Conservation (phyloP, 2,329 filamentous ascomycete species). For the Neonectria faginata region DNA sequence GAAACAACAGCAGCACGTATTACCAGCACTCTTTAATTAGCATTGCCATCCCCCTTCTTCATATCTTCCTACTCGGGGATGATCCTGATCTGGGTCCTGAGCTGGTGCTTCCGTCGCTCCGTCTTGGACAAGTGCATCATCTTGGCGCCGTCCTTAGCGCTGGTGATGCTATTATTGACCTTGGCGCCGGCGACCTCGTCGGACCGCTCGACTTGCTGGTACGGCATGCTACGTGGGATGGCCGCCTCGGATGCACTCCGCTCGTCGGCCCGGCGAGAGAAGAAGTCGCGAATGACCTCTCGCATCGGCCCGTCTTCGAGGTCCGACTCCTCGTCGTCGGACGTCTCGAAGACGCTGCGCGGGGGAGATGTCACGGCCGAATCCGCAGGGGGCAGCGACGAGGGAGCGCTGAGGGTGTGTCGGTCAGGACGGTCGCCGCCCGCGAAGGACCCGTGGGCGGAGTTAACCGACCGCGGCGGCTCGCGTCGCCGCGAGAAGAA, state of each 20-base stretch:
- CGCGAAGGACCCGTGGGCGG: constrained; percentile 29
- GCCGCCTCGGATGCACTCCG: constrained; percentile 32
- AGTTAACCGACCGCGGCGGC: constrained; percentile 30
- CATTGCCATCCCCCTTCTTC: constrained; percentile 5
- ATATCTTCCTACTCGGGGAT: constrained; percentile 44
- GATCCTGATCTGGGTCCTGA: constrained; percentile 53
- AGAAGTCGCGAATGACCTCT: constrained; percentile 40
- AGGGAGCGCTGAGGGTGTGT: constrained; percentile 31
- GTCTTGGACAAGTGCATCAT: constrained; percentile 31
- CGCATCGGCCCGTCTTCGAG: constrained; percentile 36
- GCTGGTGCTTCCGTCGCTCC: constrained; percentile 51
- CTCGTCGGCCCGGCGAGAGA: constrained; percentile 40
- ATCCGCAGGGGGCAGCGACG: constrained; percentile 27
- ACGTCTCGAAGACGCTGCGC: constrained; percentile 51
- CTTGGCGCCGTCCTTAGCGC: constrained; percentile 2
- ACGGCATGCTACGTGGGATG: constrained; percentile 27
- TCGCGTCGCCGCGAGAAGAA: constrained; percentile 47
- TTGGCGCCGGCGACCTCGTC: not conserved
- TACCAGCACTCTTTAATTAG: not conserved
- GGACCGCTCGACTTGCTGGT: constrained; percentile 1
- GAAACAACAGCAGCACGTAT: constrained; percentile 1
- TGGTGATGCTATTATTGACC: not conserved
- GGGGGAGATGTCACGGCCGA: constrained; percentile 29
- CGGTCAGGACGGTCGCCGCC: constrained; percentile 34
- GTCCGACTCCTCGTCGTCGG: constrained; percentile 45